A percentile compares a stretch with the other conserved stretches of the same genome.
These are phyloP conservation scores for Wickerhamiella domercqiae DNA, from an alignment of 805 yeast genomes.

Conservation along the genomic window DNA sequence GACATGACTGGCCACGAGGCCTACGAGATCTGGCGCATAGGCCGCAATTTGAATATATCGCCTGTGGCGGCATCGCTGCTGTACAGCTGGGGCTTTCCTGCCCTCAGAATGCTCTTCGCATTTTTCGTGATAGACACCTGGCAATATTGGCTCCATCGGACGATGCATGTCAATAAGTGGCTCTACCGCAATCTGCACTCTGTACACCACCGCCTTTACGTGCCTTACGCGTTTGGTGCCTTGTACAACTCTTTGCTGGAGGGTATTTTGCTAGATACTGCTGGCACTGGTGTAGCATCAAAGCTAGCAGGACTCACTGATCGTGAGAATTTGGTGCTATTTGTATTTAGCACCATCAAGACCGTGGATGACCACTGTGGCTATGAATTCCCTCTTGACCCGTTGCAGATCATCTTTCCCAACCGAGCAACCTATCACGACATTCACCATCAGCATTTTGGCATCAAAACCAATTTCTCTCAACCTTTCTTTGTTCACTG, in stretches of 20 bases:
- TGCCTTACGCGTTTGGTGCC: conserved; percentile 95
- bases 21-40: conserved; percentile 32
- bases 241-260: conserved; percentile 87
- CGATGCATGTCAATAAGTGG: conserved; percentile 69
- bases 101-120: conserved; percentile 42
- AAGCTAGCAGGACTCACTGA: conserved; percentile 47
- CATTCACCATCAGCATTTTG: conserved; percentile 93
- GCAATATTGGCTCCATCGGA: conserved; percentile 84
- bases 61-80: conserved; percentile 29
- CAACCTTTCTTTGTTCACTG: conserved; percentile 95
- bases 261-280: conserved; percentile 81
- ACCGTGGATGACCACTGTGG: conserved; percentile 99
- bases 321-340: conserved; percentile 61
- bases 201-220: conserved; percentile 84
- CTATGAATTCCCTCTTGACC: conserved; percentile 82
- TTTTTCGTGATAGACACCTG: conserved; percentile 76
- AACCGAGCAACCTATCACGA: conserved; percentile 94
- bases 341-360: conserved; percentile 80
- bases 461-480: conserved; percentile 79
- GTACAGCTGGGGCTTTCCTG: conserved; percentile 52
- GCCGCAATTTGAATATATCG: conserved; percentile 23
- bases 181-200: conserved; percentile 78
- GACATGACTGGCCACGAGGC: conserved; percentile 36
- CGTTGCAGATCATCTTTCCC: conserved; percentile 82
- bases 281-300: conserved; percentile 80